A percentile compares a stretch with the other conserved stretches of the same genome.
Conservation (phyloP, 495 filamentous ascomycete genomes). For the Polyplosphaeria fusca region DNA sequence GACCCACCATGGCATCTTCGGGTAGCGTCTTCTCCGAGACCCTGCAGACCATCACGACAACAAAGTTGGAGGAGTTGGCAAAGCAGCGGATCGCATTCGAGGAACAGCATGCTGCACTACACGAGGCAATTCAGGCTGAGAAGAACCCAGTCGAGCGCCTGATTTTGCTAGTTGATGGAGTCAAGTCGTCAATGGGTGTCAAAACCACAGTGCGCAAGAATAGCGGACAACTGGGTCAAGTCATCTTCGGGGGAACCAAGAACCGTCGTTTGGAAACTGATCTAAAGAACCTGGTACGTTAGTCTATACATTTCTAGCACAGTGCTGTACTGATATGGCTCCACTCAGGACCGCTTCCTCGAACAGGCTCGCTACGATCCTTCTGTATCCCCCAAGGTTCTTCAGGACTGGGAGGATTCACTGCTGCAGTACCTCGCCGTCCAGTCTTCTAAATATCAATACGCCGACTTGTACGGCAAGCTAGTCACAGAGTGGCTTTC, state of each 20-base stretch:
- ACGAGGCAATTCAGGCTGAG: slow-evolving; percentile 35
- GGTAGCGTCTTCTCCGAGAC: slow-evolving; percentile 52
- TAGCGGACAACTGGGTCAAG: slow-evolving; percentile 31
- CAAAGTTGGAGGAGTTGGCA: slow-evolving; percentile 60
- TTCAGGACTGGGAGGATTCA: slow-evolving; percentile 49
- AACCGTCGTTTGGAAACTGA: slow-evolving; percentile 42
- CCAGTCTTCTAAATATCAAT: slow-evolving; percentile 57
- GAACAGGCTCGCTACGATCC: slow-evolving; percentile 57
- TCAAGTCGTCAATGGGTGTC: slow-evolving; percentile 43
- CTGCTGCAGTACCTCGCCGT: slow-evolving; percentile 50
- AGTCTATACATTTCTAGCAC: too few species aligned
- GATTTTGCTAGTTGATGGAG: slow-evolving; percentile 42
- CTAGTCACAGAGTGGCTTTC: slow-evolving; percentile 63
- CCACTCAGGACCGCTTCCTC: slow-evolving; percentile 55
- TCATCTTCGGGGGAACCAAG: slow-evolving; percentile 39
- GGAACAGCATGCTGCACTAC: slow-evolving; percentile 37
- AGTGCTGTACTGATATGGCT: too few species aligned
- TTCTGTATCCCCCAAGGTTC: slow-evolving; percentile 49
- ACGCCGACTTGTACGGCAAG: slow-evolving; percentile 59
- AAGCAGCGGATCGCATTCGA: slow-evolving; percentile 58
- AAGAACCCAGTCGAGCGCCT: slow-evolving; percentile 40
- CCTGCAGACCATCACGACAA: slow-evolving; percentile 61
- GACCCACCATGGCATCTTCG: slow-evolving; percentile 24
- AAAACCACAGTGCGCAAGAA: slow-evolving; percentile 30
- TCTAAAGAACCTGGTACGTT: slow-evolving; percentile 48